Base-by-base conservation (phyloP, 2,329 filamentous ascomycete species). In the Fusarium foetens region DNA sequence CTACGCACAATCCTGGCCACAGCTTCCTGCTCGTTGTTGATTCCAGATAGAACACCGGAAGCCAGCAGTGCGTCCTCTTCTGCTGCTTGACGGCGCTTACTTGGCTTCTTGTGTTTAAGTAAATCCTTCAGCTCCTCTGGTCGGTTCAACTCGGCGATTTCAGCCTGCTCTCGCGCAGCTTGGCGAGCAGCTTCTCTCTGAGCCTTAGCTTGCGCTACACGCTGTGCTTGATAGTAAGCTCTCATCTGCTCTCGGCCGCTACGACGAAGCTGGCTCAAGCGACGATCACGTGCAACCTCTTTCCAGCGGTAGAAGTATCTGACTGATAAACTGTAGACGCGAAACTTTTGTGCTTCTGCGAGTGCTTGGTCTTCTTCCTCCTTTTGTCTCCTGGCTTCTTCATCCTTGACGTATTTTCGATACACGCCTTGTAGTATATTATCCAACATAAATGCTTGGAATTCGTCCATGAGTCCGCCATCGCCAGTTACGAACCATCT, bases 301-400 rank as follows among this genome's bases (percentile, higher is more conserved):
- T 84, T 86, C 88, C 88, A 90, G 23, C 82, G 81, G 72, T 89
- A 89, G 66, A 90, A 89, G 76, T 83, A 90, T 52, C 85, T 88
- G 65, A 89, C 80, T 17, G 81, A 80, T 35, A 90, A 80, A 60
- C 82, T 88, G 74, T 87, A 85, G 7, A 72, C 75, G 41, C 86
- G 83, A 71, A 86, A 88, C n/a, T 81, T 78, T 21, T 82, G 80
- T 19, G 87, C 87, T 58, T 86, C 80, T 5, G 82, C 83, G 78
- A 86, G 48, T 75, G 85, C 75, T 68, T 77, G 74, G 23, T 84
- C 83, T 43, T 89, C 86, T 72, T 88, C 86, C 62, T 88, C 86
- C 51, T 79, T 82, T 25, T 77, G 80, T 52, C 74, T 81, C 42
- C 82, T 82, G 60, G 85, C 84, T 23, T 81, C 80, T 64, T 84